These are phyloP conservation scores for Leccinum subtestaceum DNA, from an alignment of 768 basidiomycete genomes.

Conservation along the genomic window DNA sequence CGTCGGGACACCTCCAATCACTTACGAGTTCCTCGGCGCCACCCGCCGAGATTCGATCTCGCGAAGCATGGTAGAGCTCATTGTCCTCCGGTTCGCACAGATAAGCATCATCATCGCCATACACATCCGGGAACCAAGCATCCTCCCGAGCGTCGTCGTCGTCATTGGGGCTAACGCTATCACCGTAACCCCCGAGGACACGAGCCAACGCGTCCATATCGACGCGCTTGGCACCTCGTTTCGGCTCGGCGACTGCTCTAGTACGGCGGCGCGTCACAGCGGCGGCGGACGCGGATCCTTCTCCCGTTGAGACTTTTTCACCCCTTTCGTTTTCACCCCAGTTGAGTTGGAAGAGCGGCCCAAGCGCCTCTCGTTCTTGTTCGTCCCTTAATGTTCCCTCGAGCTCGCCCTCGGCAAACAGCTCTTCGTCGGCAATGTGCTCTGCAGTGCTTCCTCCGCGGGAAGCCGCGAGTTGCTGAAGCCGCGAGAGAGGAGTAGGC, in stretches of 20 bases:
- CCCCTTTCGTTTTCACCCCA: slow-evolving; percentile 35
- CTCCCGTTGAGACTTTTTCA: slow-evolving; percentile 1
- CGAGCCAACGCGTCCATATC: slow-evolving; percentile 55
- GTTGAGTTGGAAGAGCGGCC: slow-evolving; percentile 33
- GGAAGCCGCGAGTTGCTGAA: slow-evolving; percentile 57
- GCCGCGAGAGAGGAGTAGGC: slow-evolving; percentile 49
- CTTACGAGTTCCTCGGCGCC: slow-evolving; percentile 38
- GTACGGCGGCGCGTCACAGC: background rate
- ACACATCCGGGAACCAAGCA: slow-evolving; percentile 20
- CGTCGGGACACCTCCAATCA: slow-evolving; percentile 49
- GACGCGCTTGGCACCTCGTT: slow-evolving; percentile 41
- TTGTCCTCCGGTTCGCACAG: slow-evolving; percentile 12
- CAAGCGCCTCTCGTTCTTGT: slow-evolving; percentile 48
- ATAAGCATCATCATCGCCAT: slow-evolving; percentile 15
- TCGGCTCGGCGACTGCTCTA: slow-evolving; percentile 15
- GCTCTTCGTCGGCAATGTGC: slow-evolving; percentile 63
- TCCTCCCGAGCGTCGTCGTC: slow-evolving; percentile 4
- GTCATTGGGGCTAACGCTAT: slow-evolving; percentile 25
- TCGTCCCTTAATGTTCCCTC: slow-evolving; percentile 56
- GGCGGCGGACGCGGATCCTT: background rate
- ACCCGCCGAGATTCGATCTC: slow-evolving; percentile 11
- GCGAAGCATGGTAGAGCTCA: slow-evolving; percentile 7
- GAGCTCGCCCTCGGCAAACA: slow-evolving; percentile 68
- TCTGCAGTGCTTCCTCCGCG: slow-evolving; percentile 55
- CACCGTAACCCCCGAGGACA: slow-evolving; percentile 41